Evolutionary conservation across 2,329 filamentous ascomycete species (phyloP).

Genomic region (Kalmusia sp.): DNA sequence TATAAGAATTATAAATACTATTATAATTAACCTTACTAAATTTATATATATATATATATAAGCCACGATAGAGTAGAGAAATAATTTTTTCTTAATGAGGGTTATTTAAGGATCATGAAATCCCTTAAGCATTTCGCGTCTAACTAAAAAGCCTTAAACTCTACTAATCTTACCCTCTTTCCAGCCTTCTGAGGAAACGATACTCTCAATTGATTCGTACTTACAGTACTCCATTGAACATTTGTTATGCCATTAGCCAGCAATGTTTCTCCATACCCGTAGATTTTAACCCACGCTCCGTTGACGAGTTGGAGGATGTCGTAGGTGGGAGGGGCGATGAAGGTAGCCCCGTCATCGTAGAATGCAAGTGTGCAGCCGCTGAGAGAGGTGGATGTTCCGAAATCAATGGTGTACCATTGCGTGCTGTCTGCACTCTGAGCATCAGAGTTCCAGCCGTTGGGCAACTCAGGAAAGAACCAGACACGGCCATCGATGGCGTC

Average conservation of each 20-base stretch:
- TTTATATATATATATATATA: too few species aligned
- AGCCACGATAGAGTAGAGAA: too few species aligned
- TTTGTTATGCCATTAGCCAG: slow-evolving; percentile 49
- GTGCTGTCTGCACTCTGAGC: slow-evolving; percentile 26
- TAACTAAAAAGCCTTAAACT: too few species aligned
- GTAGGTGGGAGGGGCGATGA: slow-evolving; percentile 35
- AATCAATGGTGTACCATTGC: slow-evolving; percentile 48
- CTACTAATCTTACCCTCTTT: too few species aligned
- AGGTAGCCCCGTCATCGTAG: slow-evolving; percentile 36
- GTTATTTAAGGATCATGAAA: too few species aligned
- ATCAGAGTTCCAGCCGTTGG: slow-evolving; percentile 49
- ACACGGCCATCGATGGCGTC: slow-evolving; percentile 50
- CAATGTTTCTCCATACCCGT: slow-evolving; percentile 24
- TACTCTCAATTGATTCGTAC: too few species aligned
- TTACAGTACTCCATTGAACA: slow-evolving; percentile 40
- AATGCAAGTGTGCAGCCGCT: slow-evolving; percentile 50
- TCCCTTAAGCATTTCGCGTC: too few species aligned
- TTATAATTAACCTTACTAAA: too few species aligned
- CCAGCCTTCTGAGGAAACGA: too few species aligned
- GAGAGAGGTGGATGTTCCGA: slow-evolving; percentile 35
- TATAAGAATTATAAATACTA: too few species aligned
- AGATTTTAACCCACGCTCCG: slow-evolving; percentile 38
- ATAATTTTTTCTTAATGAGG: too few species aligned
- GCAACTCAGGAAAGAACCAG: slow-evolving; percentile 49
- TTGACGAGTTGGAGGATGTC: slow-evolving; percentile 40